A percentile compares a stretch with the other conserved stretches of the same genome.
These are phyloP conservation scores for Saccharomycopsis hybrid DNA, from an alignment of 1,139 yeast species.

Conservation along the genomic window DNA sequence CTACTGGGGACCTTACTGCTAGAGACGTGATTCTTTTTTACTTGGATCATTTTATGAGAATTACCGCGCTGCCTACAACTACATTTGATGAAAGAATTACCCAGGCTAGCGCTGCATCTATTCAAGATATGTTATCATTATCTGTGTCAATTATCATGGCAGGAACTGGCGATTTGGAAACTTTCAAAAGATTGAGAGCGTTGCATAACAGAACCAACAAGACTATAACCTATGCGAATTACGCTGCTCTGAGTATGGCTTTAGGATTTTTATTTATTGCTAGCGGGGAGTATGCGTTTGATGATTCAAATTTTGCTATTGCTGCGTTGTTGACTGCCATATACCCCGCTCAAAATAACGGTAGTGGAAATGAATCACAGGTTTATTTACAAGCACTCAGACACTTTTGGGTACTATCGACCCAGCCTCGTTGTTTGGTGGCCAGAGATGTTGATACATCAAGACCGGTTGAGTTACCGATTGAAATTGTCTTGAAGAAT, in stretches of 20 bases:
- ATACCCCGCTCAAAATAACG: slow-evolving; percentile 45
- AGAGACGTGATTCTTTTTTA: slow-evolving; percentile 53
- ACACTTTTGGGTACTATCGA: slow-evolving; percentile 87
- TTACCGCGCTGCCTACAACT: slow-evolving; percentile 36
- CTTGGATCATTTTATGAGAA: slow-evolving; percentile 56
- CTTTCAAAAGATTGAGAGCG: slow-evolving; percentile 64
- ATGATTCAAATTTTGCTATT: slow-evolving; percentile 55
- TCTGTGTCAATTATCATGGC: slow-evolving; percentile 76
- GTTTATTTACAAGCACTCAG: slow-evolving; percentile 79
- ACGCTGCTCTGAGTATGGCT: slow-evolving; percentile 75
- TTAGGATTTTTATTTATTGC: slow-evolving; percentile 85
- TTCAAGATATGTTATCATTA: slow-evolving; percentile 56
- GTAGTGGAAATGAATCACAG: slow-evolving; percentile 32
- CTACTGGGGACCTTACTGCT: slow-evolving; percentile 52
- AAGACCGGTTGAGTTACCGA: slow-evolving; percentile 47
- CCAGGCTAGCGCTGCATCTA: slow-evolving; percentile 46
- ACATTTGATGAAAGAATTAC: slow-evolving; percentile 61
- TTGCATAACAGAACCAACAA: slow-evolving; percentile 53
- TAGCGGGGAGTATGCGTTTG: slow-evolving; percentile 85
- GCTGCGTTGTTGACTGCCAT: slow-evolving; percentile 70
- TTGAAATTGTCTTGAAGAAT: slow-evolving; percentile 39
- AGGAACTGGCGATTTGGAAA: slow-evolving; percentile 83
- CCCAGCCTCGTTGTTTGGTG: slow-evolving; percentile 73
- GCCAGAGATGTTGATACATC: slow-evolving; percentile 62
- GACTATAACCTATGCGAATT: slow-evolving; percentile 57